phyloP scores from a whole-genome alignment of 2,329 filamentous ascomycete genomes.

The Paecilomyces sp. region DNA sequence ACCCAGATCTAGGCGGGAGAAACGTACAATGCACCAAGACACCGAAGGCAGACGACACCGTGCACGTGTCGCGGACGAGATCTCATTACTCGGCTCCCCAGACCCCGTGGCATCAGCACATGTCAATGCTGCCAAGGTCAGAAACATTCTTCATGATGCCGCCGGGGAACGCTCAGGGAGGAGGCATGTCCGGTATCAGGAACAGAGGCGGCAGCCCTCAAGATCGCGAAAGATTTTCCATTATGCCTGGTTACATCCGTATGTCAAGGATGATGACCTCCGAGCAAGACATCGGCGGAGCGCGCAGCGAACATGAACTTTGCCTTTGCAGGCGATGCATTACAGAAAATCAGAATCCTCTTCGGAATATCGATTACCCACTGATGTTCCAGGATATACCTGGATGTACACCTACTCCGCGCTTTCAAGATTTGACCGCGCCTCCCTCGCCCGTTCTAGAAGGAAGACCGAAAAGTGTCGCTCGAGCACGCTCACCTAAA shows the following conservation, averaged over 20 bases:
- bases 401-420: background rate
- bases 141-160: conserved; percentile 12
- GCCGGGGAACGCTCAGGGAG: conserved; percentile 11
- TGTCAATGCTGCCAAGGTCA: conserved; percentile 17
- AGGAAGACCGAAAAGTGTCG: conserved; percentile 3
- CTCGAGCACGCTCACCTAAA: conserved; percentile 3
- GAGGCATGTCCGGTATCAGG: conserved; percentile 9
- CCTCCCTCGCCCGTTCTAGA: background rate
- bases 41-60: background rate
- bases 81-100: conserved; percentile 8
- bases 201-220: conserved; percentile 6
- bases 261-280: conserved; percentile 21
- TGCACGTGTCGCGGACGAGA: background rate
- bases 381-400: conserved; percentile 1
- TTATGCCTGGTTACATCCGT: conserved; percentile 32
- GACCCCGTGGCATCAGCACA: conserved; percentile 18
- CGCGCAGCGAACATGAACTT: background rate
- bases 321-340: background rate
- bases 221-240: conserved; percentile 9
- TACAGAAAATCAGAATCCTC: background rate
- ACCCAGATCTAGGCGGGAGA: background rate
- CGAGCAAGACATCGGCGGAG: conserved; percentile 7
- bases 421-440: conserved; percentile 2
- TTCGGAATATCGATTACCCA: background rate
- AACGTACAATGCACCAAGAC: background rate